These are phyloP conservation scores for Pharnaceum exiguum DNA, from an alignment of 148 eudicot genomes.

Conservation along the genomic window DNA sequence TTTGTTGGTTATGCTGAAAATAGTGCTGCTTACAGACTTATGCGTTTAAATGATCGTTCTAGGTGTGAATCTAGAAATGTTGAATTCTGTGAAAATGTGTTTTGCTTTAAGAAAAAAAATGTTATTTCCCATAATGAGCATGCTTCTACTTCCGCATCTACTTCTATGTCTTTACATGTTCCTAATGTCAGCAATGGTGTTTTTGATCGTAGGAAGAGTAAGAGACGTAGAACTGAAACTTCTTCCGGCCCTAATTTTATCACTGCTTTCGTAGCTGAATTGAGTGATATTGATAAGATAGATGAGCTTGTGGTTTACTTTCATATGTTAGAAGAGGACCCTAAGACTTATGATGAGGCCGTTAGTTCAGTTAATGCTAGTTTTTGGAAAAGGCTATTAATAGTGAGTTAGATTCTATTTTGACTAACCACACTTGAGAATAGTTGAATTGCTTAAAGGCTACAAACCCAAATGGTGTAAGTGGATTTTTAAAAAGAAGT, in stretches of 20 bases:
- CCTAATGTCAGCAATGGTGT: no score
- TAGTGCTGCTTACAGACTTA: background rate
- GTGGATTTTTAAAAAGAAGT: background rate
- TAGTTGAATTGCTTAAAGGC: background rate
- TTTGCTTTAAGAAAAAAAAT: background rate
- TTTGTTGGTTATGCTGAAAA: constrained; percentile 2
- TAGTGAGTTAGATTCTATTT: background rate
- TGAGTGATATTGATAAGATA: background rate
- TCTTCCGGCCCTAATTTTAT: background rate
- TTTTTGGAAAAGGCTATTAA: background rate
- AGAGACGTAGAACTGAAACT: background rate
- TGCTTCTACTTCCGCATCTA: no score
- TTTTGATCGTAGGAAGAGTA: background rate
- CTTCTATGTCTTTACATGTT: no score
- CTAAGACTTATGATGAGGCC: background rate
- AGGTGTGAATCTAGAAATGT: background rate
- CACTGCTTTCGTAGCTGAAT: no score
- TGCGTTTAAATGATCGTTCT: background rate
- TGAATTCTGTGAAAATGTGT: background rate
- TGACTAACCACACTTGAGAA: background rate
- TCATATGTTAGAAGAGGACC: background rate
- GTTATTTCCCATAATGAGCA: background rate
- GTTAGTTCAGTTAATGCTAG: background rate
- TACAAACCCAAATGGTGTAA: background rate
- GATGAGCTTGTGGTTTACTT: background rate